phyloP scores from a whole-genome alignment of 768 basidiomycete species.

The Terana coerulea region DNA sequence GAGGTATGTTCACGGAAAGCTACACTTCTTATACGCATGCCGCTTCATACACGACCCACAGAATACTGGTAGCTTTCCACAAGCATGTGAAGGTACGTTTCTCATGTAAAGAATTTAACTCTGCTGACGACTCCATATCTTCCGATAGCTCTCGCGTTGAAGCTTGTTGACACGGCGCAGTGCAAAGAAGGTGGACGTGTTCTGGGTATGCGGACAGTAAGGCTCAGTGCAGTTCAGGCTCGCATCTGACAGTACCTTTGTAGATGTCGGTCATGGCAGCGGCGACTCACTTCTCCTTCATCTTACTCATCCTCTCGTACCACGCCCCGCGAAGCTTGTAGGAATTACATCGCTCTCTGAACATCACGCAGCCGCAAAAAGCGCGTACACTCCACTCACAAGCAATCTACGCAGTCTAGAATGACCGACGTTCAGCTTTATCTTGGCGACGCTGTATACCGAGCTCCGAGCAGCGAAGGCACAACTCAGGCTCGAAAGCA shows the following conservation, averaged over 20 bases:
- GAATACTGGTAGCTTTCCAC: constrained; percentile 48
- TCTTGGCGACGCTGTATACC: constrained; percentile 46
- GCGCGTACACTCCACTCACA: constrained; percentile 27
- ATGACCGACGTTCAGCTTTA: constrained; percentile 37
- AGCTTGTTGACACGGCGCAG: constrained; percentile 40
- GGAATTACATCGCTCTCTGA: constrained; percentile 54
- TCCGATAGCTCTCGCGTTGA: constrained; percentile 48
- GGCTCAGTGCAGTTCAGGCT: neutral
- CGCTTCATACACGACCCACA: constrained; percentile 19
- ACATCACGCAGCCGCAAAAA: constrained; percentile 46
- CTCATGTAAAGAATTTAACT: neutral
- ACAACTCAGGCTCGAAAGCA: constrained; percentile 31
- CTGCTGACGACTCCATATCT: neutral
- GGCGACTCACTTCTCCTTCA: constrained; percentile 63
- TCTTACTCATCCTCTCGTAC: constrained; percentile 40
- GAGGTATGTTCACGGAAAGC: constrained; percentile 36
- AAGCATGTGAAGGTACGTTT: constrained; percentile 53
- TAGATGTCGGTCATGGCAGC: constrained; percentile 67
- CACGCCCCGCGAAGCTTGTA: constrained; percentile 43
- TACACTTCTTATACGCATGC: neutral
- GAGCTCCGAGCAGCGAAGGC: constrained; percentile 23
- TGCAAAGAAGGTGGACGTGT: constrained; percentile 42
- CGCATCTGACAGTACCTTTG: neutral
- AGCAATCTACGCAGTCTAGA: neutral
- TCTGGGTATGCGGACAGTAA: constrained; percentile 39